These are phyloP conservation scores for Cutaneotrichosporon dermatis DNA, from an alignment of 1,284 basidiomycete genomes.

Conservation along the genomic window DNA sequence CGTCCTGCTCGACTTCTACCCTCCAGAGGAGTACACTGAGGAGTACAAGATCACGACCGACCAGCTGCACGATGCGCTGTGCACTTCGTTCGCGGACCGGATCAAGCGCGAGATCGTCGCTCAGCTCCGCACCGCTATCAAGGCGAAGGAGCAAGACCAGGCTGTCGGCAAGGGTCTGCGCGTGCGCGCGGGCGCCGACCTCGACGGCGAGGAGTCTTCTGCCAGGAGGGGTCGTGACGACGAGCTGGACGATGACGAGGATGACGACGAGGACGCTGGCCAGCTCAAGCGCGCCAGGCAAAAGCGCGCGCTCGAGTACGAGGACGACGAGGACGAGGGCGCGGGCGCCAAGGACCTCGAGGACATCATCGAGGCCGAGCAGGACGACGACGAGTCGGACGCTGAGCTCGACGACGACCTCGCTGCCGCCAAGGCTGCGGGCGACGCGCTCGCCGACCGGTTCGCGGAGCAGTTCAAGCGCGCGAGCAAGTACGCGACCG, in stretches of 20 bases:
- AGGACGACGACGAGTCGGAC: slow-evolving; percentile 45
- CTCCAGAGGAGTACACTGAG: slow-evolving; percentile 71
- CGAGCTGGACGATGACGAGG: slow-evolving; percentile 64
- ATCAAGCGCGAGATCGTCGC: slow-evolving; percentile 80
- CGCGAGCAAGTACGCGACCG: slow-evolving; percentile 53
- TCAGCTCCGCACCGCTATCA: slow-evolving; percentile 82
- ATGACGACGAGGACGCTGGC: slow-evolving; percentile 73
- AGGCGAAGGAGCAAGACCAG: slow-evolving; percentile 75
- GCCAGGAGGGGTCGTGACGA: slow-evolving; percentile 48
- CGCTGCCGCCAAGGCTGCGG: slow-evolving; percentile 53
- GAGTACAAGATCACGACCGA: slow-evolving; percentile 76
- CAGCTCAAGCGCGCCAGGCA: slow-evolving; percentile 60
- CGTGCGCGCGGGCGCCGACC: slow-evolving; percentile 47
- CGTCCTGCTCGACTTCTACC: slow-evolving; percentile 81
- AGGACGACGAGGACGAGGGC: slow-evolving; percentile 56
- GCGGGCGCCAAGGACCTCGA: slow-evolving; percentile 56
- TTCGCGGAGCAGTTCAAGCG: slow-evolving; percentile 53
- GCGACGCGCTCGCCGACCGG: slow-evolving; percentile 42
- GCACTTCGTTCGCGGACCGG: slow-evolving; percentile 70
- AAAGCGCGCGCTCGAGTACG: slow-evolving; percentile 68
- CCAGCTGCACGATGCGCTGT: slow-evolving; percentile 72
- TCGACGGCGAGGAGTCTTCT: slow-evolving; percentile 34
- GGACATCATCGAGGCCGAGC: slow-evolving; percentile 61
- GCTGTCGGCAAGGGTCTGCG: slow-evolving; percentile 75
- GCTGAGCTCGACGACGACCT: slow-evolving; percentile 44